These are phyloP conservation scores for Chaetoceros muelleri DNA, from an alignment of 108 stramenopile species.

Conservation along the genomic window DNA sequence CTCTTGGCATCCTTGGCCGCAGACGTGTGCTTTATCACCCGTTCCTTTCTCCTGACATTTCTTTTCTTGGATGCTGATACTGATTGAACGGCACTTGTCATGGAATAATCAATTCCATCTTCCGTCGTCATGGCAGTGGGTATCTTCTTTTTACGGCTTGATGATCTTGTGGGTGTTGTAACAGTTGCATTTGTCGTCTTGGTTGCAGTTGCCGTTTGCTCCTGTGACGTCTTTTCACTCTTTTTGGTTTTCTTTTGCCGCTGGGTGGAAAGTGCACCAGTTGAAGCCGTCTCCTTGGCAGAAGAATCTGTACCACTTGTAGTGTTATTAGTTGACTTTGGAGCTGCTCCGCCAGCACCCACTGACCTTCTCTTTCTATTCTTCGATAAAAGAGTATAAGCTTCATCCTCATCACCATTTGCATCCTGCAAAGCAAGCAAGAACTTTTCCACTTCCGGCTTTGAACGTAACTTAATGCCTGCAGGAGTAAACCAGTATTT, in stretches of 20 bases:
- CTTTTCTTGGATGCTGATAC: not conserved
- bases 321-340: too few species aligned
- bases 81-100: too few species aligned
- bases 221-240: not conserved
- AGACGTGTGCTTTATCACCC: not conserved
- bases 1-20: not conserved
- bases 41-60: not conserved
- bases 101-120: too few species aligned
- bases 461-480: not conserved
- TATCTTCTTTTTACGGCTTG: not conserved
- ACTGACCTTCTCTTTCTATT: not conserved
- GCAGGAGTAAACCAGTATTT: not conserved
- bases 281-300: not conserved
- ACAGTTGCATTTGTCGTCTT: not conserved
- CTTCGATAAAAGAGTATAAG: not conserved
- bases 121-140: not conserved
- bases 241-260: too few species aligned
- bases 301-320: too few species aligned
- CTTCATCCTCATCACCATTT: not conserved
- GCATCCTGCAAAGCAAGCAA: not conserved
- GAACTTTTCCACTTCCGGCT: not conserved
- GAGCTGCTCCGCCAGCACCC: too few species aligned
- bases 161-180: not conserved
- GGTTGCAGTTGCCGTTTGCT: not conserved
- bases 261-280: not conserved